These are phyloP conservation scores for Rhododendron molle DNA, from an alignment of 148 eudicot genomes.

Conservation along the genomic window DNA sequence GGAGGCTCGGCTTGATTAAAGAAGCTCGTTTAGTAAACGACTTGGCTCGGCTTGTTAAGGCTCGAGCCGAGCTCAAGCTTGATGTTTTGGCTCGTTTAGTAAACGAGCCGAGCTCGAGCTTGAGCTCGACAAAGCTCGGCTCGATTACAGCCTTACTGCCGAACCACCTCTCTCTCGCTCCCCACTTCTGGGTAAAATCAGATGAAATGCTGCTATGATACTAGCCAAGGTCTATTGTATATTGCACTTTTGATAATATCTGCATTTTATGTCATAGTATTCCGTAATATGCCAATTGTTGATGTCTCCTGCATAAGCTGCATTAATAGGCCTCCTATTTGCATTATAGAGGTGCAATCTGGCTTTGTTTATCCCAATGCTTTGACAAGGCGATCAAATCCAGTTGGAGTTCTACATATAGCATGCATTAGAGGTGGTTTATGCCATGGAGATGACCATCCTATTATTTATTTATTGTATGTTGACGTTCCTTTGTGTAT, in stretches of 20 bases:
- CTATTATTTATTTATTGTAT: neutral
- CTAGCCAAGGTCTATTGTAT: neutral
- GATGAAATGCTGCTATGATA: too few relatives aligned
- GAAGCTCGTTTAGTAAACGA: too few relatives aligned
- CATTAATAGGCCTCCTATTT: neutral
- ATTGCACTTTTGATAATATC: neutral
- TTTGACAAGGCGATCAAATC: neutral
- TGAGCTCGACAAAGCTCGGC: too few relatives aligned
- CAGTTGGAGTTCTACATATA: neutral
- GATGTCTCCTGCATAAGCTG: neutral
- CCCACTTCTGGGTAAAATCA: neutral
- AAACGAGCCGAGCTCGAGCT: too few relatives aligned
- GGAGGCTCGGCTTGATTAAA: too few relatives aligned
- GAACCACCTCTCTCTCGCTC: neutral
- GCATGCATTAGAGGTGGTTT: neutral
- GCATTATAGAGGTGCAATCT: neutral
- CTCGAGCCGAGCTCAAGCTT: too few relatives aligned
- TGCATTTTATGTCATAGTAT: neutral
- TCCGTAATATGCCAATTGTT: neutral
- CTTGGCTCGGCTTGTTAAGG: too few relatives aligned
- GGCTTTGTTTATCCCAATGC: neutral
- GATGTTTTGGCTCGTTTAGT: too few relatives aligned
- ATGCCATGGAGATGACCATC: neutral
- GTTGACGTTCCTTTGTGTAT: neutral
- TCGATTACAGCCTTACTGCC: neutral